Base-by-base conservation (phyloP, 2,329 filamentous ascomycete genomes). In the Penicillium decumbens region DNA sequence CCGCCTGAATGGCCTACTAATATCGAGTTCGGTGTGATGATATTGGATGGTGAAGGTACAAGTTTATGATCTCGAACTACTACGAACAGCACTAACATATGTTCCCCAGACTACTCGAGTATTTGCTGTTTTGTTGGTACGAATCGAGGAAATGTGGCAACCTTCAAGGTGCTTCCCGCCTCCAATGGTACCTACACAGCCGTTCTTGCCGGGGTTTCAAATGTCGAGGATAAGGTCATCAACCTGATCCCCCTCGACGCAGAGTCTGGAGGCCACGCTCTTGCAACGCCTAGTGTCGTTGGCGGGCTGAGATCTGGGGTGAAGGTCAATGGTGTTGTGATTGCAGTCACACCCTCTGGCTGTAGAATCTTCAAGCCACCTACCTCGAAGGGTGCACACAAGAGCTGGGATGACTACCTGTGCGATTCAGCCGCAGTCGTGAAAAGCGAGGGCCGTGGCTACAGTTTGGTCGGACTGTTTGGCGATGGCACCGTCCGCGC, bases 51-150 rank as follows among this genome's bases (percentile, higher is more conserved):
- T n/a, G 92, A 97, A 64, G 84, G 76, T 79, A 69, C 58, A 15
- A 37, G 18, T 37, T 18, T 12, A 20, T 20, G 15, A 10, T 4
- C 15, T 18, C 3, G 1, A 8, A 39, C 3, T 13, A 30, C 6
- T 5, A n/a, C 39, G 15, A 4, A 15, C 20, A 4, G 12, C 30
- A 42, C 65, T 73, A 51, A 74, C 47, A 20, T 4, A 4, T 20
- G 15, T 28, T 40, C 15, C 27, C 6, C 47, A 78, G 81, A 89
- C 56, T 98, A 95, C 67, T 97, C 93, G 1, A 96, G 90, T 63
- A 95, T 98, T 49, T 83, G 86, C 50, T 87, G 93, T 58, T 95
- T 97, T 59, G 88, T 95, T 1, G 93, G 93, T 18, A 97, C 93
- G 0, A 91, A 85, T 57, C 70, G 83, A 27, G 93, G 93, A 35